phyloP scores from a whole-genome alignment of 768 basidiomycete genomes.

The Pleurotus sapidus region DNA sequence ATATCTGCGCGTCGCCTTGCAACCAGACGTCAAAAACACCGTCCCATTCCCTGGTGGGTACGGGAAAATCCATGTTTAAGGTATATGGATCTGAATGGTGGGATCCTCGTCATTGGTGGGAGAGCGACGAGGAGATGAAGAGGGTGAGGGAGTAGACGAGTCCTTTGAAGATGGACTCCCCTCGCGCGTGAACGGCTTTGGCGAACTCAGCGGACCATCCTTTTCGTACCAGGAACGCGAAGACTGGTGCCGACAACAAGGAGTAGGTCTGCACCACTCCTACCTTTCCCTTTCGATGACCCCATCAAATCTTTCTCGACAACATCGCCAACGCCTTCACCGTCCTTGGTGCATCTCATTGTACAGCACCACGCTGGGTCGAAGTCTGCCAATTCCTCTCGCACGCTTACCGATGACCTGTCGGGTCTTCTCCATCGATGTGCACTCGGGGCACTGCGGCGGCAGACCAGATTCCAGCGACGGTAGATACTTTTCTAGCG shows the following conservation, averaged over 20 bases:
- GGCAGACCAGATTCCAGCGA: slow-evolving; percentile 60
- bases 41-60: slow-evolving; percentile 84
- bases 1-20: slow-evolving; percentile 82
- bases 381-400: slow-evolving; percentile 73
- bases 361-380: slow-evolving; percentile 88
- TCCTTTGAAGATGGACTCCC: slow-evolving; percentile 19
- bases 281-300: slow-evolving; percentile 60
- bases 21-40: slow-evolving; percentile 90
- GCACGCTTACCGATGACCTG: slow-evolving; percentile 75
- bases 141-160: slow-evolving; percentile 38
- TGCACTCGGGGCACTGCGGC: slow-evolving; percentile 80
- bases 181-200: slow-evolving; percentile 66
- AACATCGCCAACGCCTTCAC: slow-evolving; percentile 81
- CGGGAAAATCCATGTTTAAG: slow-evolving; percentile 88
- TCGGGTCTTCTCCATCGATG: slow-evolving; percentile 62
- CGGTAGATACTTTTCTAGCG: slow-evolving; percentile 59
- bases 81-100: slow-evolving; percentile 67
- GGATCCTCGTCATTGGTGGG: slow-evolving; percentile 44
- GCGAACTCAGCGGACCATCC: slow-evolving; percentile 88
- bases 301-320: slow-evolving; percentile 82
- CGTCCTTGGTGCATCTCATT: slow-evolving; percentile 86
- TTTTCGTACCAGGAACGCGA: slow-evolving; percentile 86
- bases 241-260: slow-evolving; percentile 91
- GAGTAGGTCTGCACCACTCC: slow-evolving; percentile 76
- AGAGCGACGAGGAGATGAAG: slow-evolving; percentile 43